phyloP scores from a whole-genome alignment of 2,329 filamentous ascomycete genomes.

The Fusarium nygamai region DNA sequence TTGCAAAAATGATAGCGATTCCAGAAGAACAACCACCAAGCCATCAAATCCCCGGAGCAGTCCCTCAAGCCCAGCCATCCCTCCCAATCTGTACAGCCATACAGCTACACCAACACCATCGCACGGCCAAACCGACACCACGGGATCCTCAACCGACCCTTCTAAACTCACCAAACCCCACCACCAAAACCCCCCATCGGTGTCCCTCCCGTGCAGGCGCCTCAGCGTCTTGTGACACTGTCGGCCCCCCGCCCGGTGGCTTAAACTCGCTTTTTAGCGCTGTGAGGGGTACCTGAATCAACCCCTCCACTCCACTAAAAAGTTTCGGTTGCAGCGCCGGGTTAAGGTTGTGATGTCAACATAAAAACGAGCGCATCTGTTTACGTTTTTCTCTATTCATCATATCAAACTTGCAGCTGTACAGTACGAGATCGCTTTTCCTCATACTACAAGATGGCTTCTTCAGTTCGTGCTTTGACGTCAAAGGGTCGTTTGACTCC shows the following conservation, averaged over 20 bases:
- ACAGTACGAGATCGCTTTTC: background rate
- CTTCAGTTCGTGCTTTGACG: constrained; percentile 28
- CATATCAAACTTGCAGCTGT: background rate
- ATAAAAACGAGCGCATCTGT: constrained; percentile 22
- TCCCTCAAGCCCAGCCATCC: background rate
- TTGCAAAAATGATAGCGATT: background rate
- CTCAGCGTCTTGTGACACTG: constrained; percentile 15
- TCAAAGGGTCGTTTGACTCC: constrained; percentile 36
- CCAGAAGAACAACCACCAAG: background rate
- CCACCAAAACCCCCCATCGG: background rate
- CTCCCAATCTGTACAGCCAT: background rate
- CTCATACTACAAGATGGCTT: constrained; percentile 27
- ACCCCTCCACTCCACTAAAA: constrained; percentile 4
- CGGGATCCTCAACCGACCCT: constrained; percentile 11
- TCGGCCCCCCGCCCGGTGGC: constrained; percentile 20
- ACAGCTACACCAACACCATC: background rate
- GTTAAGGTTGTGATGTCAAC: constrained; percentile 3
- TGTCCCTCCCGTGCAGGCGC: background rate
- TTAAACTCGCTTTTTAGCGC: background rate
- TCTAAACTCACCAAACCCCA: background rate
- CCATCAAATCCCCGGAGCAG: background rate
- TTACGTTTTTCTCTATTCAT: background rate
- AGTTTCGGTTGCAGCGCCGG: constrained; percentile 14
- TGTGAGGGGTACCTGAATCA: constrained; percentile 18
- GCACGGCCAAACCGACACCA: constrained; percentile 1